Percentiles rank a stretch among this genome's conserved stretches.
phyloP scores from a whole-genome alignment of 108 stramenopile species.

The Fistulifera pelliculosa region DNA sequence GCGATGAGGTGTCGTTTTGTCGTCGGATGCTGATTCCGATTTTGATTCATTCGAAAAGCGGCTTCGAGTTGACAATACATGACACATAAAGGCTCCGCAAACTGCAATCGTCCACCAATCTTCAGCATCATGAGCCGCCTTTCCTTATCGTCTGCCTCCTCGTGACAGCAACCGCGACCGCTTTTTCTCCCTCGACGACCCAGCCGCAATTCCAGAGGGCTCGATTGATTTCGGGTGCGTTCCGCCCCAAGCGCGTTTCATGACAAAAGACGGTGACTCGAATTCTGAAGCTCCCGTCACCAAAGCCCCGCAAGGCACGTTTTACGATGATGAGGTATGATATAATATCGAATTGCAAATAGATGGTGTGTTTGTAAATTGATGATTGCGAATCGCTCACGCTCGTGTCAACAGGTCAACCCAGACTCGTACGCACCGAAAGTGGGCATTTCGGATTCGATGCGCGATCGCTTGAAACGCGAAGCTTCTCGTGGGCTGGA shows the following conservation, averaged over 20 bases:
- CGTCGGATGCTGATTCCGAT: constrained; percentile 1
- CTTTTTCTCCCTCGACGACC: neutral
- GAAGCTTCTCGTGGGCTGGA: constrained; percentile 73
- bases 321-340: constrained; percentile 51
- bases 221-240: constrained; percentile 1
- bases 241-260: neutral
- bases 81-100: no score
- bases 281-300: neutral
- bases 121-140: no score
- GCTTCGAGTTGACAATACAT: no score
- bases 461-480: constrained; percentile 51
- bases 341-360: neutral
- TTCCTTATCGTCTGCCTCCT: no score
- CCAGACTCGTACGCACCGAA: constrained; percentile 18
- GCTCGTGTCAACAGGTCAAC: neutral
- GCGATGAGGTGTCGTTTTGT: constrained; percentile 1
- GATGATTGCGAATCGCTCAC: neutral
- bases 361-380: neutral
- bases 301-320: constrained; percentile 21
- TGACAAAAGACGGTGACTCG: neutral
- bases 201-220: neutral
- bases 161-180: neutral
- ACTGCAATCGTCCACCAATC: no score
- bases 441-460: constrained; percentile 55
- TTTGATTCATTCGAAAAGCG: no score